Conservation (phyloP, 2,329 filamentous ascomycete species). For the Nemania sp. region DNA sequence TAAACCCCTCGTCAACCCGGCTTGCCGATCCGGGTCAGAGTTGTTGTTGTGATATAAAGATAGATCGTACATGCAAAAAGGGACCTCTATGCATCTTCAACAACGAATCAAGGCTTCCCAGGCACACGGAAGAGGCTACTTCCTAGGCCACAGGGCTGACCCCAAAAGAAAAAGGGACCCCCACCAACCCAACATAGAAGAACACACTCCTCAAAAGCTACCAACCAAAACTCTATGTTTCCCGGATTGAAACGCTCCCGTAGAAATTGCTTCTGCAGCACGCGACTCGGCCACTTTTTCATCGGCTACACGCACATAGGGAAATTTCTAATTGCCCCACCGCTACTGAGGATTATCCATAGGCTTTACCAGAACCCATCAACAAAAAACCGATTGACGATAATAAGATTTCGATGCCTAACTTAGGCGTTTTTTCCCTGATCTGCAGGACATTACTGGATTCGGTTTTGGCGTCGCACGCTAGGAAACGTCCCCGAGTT, state of each 20-base stretch:
- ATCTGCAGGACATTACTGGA: slow-evolving; percentile 30
- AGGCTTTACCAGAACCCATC: background rate
- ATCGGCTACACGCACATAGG: slow-evolving; percentile 17
- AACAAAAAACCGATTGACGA: slow-evolving; percentile 4
- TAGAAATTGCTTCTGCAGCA: slow-evolving; percentile 7
- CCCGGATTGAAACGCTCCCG: background rate
- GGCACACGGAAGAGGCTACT: slow-evolving; percentile 11
- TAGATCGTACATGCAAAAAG: slow-evolving; percentile 30
- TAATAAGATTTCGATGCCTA: background rate
- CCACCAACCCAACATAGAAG: background rate
- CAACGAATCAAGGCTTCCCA: slow-evolving; percentile 20
- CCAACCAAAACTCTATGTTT: slow-evolving; percentile 12
- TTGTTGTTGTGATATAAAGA: slow-evolving; percentile 5
- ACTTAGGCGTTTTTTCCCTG: slow-evolving; percentile 9
- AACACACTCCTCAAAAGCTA: background rate
- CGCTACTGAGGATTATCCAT: background rate
- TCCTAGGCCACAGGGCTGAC: slow-evolving; percentile 35
- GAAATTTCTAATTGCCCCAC: slow-evolving; percentile 5
- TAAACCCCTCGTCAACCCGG: background rate
- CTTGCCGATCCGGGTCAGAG: slow-evolving; percentile 16
- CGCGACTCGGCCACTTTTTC: background rate
- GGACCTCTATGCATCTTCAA: slow-evolving; percentile 11
- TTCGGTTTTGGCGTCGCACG: slow-evolving; percentile 16
- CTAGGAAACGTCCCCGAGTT: slow-evolving; percentile 25
- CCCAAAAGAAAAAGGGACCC: slow-evolving; percentile 26